These are phyloP conservation scores for Verbascum thapsus DNA, from an alignment of 257 asterid species.

Conservation along the genomic window DNA sequence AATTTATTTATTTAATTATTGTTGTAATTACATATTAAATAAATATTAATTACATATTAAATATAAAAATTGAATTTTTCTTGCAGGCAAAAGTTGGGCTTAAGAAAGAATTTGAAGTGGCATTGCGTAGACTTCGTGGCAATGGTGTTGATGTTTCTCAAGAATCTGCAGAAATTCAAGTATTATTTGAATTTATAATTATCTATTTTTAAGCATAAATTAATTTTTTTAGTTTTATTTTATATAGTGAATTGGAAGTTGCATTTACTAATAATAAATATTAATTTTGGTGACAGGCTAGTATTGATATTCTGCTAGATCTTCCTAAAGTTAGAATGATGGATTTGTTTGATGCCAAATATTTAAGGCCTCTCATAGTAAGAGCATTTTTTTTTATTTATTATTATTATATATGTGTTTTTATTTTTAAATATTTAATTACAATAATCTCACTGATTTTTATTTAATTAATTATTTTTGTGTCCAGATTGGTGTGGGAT, in stretches of 20 bases:
- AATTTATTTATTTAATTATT: too few species aligned
- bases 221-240: not conserved
- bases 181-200: constrained; percentile 23
- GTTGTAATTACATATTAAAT: too few species aligned
- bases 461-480: not conserved
- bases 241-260: too few species aligned
- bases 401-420: not conserved
- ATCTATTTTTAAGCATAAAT: too few species aligned
- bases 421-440: too few species aligned
- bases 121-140: constrained; percentile 70
- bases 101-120: constrained; percentile 60
- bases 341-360: constrained; percentile 58
- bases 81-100: constrained; percentile 83
- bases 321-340: constrained; percentile 54
- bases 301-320: constrained; percentile 46
- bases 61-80: not conserved
- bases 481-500: constrained; percentile 69
- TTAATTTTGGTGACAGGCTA: constrained; percentile 40
- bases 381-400: constrained; percentile 26
- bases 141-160: constrained; percentile 52
- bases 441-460: not conserved
- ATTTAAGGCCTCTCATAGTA: constrained; percentile 68
- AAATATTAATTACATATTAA: not conserved
- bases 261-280: not conserved
- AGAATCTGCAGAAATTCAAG: constrained; percentile 82